These are phyloP conservation scores for Acidiella bohemica DNA, from an alignment of 495 filamentous ascomycete species.

Conservation along the genomic window DNA sequence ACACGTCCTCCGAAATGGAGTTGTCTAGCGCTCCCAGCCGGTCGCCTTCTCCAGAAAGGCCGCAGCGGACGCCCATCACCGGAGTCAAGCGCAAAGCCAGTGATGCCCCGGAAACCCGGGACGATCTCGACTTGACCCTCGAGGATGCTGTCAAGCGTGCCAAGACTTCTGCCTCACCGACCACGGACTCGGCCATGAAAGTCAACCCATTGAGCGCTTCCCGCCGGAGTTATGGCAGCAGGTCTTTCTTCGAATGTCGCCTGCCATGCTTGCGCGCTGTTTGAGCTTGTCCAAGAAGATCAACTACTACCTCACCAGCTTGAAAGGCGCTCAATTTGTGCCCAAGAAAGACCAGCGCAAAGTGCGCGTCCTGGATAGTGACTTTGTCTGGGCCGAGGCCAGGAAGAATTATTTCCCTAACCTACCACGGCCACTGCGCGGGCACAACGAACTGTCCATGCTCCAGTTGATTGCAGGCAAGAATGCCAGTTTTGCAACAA, in stretches of 20 bases:
- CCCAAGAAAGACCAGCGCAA: slow-evolving; percentile 19
- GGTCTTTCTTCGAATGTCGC: slow-evolving; percentile 25
- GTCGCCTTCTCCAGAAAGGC: background rate
- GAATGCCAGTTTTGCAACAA: slow-evolving; percentile 45
- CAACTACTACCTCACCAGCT: slow-evolving; percentile 33
- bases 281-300: slow-evolving; percentile 27
- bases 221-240: slow-evolving; percentile 27
- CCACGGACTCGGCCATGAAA: no score
- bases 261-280: slow-evolving; percentile 23
- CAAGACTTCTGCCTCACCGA: background rate
- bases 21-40: slow-evolving; percentile 1
- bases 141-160: background rate
- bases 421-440: slow-evolving; percentile 43
- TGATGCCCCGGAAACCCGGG: background rate
- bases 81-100: slow-evolving; percentile 2
- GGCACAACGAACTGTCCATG: slow-evolving; percentile 47
- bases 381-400: slow-evolving; percentile 47
- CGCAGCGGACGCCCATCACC: background rate
- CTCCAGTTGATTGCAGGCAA: slow-evolving; percentile 43
- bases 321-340: slow-evolving; percentile 13
- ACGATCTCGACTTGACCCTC: background rate
- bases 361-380: slow-evolving; percentile 31
- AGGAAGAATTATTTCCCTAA: slow-evolving; percentile 40
- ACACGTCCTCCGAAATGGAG: slow-evolving; percentile 5
- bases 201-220: slow-evolving; percentile 5